phyloP scores from a whole-genome alignment of 768 basidiomycete species.

The Cystobasidium tubakii region DNA sequence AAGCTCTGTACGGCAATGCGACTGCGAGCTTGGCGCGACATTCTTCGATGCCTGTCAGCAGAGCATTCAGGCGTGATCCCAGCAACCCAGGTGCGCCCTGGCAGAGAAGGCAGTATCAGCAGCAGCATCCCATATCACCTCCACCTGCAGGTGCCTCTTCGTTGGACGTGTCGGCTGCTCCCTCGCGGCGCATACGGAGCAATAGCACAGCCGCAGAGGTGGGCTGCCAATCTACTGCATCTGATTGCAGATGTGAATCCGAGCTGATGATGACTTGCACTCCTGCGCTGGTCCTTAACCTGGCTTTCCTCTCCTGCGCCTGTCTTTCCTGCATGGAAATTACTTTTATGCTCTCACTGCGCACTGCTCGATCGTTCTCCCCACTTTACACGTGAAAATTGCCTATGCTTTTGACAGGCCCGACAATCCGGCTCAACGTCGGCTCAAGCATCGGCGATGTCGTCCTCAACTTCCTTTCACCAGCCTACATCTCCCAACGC shows the following conservation, averaged over 20 bases:
- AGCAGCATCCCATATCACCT: background rate
- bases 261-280: background rate
- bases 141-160: background rate
- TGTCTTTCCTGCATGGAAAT: no score
- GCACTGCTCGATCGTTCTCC: background rate
- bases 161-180: background rate
- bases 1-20: background rate
- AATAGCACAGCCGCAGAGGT: conserved; percentile 7
- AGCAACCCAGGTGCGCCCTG: conserved; percentile 12
- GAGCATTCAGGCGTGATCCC: background rate
- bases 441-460: background rate
- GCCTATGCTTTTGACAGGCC: background rate
- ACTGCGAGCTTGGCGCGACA: conserved; percentile 9
- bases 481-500: background rate
- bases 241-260: background rate
- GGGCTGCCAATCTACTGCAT: background rate
- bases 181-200: background rate
- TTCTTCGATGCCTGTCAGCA: conserved; percentile 25
- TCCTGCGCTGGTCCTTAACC: no score
- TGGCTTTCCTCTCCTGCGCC: no score
- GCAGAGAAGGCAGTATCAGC: background rate
- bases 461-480: background rate
- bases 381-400: background rate
- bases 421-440: background rate
- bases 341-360: no score